Conservation (phyloP, 1,284 basidiomycete species). For the Jaminaea rosea region DNA sequence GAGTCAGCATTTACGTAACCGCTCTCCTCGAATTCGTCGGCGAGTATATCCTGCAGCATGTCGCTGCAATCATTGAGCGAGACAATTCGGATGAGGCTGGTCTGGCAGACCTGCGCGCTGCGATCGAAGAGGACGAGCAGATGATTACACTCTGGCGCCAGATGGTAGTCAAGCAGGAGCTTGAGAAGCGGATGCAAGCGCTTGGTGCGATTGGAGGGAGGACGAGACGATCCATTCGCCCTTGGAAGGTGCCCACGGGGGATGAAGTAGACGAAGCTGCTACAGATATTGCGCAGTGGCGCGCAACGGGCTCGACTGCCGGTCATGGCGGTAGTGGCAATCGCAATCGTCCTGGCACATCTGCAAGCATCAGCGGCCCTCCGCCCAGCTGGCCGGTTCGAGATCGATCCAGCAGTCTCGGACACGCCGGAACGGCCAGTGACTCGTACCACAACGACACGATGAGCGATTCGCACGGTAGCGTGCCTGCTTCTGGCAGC, state of each 20-base stretch:
- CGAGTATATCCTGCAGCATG: conserved; percentile 31
- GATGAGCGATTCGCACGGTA: background rate
- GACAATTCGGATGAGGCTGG: conserved; percentile 40
- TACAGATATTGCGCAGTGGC: too few species aligned
- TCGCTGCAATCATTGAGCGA: conserved; percentile 34
- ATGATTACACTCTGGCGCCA: conserved; percentile 20
- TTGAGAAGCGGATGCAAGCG: conserved; percentile 9
- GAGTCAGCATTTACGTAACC: conserved; percentile 39
- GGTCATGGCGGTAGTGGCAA: background rate
- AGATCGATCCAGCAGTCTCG: conserved; percentile 12
- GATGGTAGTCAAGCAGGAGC: conserved; percentile 18
- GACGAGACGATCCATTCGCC: conserved; percentile 16
- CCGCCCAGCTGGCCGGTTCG: conserved; percentile 6
- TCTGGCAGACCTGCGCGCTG: conserved; percentile 28
- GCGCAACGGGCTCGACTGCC: too few species aligned
- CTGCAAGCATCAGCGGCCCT: background rate
- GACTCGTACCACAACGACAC: background rate
- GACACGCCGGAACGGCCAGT: background rate
- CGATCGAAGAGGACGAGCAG: conserved; percentile 35
- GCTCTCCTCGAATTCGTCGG: conserved; percentile 37
- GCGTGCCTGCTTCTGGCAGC: too few species aligned
- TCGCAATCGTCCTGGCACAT: background rate
- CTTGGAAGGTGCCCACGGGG: conserved; percentile 28
- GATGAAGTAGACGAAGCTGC: conserved; percentile 32
- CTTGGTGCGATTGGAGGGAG: conserved; percentile 5